Percentiles rank a stretch among this genome's conserved stretches.
These are phyloP conservation scores for Coemansia sp. DNA, from an alignment of 192 early-diverging fungal genomes.

Conservation along the genomic window DNA sequence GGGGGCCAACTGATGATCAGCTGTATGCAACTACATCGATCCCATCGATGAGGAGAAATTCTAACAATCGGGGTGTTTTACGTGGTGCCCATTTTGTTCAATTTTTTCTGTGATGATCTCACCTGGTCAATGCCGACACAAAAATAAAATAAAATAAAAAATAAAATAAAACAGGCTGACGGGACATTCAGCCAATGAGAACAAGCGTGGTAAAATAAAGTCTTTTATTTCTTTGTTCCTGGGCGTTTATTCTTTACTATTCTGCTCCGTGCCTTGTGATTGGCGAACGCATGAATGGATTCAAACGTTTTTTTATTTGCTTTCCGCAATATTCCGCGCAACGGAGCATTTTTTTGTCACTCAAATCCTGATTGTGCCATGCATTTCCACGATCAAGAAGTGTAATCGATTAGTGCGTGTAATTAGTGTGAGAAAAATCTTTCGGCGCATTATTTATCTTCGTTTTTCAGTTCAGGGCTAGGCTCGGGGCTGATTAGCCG, in stretches of 20 bases:
- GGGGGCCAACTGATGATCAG: not conserved
- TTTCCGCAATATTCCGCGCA: not conserved
- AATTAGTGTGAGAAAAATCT: not conserved
- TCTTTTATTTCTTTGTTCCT: too few species aligned
- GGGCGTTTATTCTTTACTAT: too few species aligned
- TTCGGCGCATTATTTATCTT: not conserved
- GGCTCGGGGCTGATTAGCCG: not conserved
- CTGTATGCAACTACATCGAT: conserved; percentile 8
- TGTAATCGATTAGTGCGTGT: not conserved
- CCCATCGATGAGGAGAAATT: conserved; percentile 8
- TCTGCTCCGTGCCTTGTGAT: too few species aligned
- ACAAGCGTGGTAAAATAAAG: too few species aligned
- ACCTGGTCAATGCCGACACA: not conserved
- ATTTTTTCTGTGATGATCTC: not conserved
- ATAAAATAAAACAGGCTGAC: not conserved
- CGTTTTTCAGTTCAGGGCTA: not conserved
- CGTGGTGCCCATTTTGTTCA: not conserved
- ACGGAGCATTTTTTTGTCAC: not conserved
- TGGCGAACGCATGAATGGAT: not conserved
- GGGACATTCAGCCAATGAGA: conserved; percentile 1
- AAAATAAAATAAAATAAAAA: not conserved
- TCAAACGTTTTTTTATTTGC: not conserved
- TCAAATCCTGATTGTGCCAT: too few species aligned
- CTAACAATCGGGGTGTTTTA: not conserved
- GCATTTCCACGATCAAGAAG: not conserved